Evolutionary conservation across 192 early-diverging fungal genomes (phyloP).

Genomic region (Dissophora globulifera): DNA sequence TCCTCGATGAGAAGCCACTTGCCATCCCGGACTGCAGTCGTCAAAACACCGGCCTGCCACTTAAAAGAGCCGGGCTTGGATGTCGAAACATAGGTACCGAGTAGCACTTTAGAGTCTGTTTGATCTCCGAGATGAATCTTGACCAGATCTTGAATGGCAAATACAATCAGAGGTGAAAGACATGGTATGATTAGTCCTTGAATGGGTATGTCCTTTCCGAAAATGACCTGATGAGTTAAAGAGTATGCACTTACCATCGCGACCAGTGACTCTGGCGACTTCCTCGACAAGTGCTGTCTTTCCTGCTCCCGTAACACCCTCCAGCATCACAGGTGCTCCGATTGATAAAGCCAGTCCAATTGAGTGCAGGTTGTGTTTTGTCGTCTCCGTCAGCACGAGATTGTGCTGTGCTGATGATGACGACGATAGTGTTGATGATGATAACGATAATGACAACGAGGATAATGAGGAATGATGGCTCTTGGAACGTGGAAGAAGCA

Average conservation of each 20-base stretch:
- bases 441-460: slow-evolving; percentile 11
- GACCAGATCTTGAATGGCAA: slow-evolving; percentile 68
- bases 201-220: no score
- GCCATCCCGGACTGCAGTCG: slow-evolving; percentile 89
- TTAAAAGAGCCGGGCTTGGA: slow-evolving; percentile 92
- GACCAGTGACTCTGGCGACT: slow-evolving; percentile 79
- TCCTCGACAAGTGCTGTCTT: slow-evolving; percentile 94
- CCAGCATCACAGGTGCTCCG: slow-evolving; percentile 86
- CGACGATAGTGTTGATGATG: slow-evolving; percentile 9
- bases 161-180: neutral
- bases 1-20: slow-evolving; percentile 98
- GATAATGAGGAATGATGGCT: no score
- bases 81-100: slow-evolving; percentile 96
- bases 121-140: slow-evolving; percentile 97
- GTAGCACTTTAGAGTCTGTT: slow-evolving; percentile 92
- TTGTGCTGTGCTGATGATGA: slow-evolving; percentile 21
- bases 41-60: slow-evolving; percentile 95
- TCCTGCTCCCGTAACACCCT: slow-evolving; percentile 86
- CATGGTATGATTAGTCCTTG: no score
- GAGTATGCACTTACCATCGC: slow-evolving; percentile 52
- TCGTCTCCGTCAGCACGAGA: slow-evolving; percentile 84
- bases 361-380: slow-evolving; percentile 77
- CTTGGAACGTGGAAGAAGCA: slow-evolving; percentile 64
- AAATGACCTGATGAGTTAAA: no score
- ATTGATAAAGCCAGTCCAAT: slow-evolving; percentile 90